These are phyloP conservation scores for Lachancea meyersii DNA, from an alignment of 805 yeast genomes.

Conservation along the genomic window DNA sequence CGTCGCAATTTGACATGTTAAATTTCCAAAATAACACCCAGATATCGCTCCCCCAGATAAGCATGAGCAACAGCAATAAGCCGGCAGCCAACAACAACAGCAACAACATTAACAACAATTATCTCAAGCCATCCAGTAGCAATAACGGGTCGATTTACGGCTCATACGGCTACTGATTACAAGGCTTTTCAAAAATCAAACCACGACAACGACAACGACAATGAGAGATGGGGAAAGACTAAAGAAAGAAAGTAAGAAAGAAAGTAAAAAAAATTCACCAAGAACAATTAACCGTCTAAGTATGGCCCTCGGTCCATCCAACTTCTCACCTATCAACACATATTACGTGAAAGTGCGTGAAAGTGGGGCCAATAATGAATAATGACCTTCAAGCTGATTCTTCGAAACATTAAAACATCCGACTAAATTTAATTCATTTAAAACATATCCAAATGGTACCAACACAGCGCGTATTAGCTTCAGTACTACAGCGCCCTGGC, in stretches of 20 bases:
- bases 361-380: slow-evolving; percentile 3
- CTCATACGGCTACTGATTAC: slow-evolving; percentile 4
- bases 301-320: background rate
- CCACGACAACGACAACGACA: background rate
- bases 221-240: background rate
- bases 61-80: slow-evolving; percentile 21
- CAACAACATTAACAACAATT: slow-evolving; percentile 6
- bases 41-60: slow-evolving; percentile 28
- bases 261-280: too few relatives aligned
- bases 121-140: slow-evolving; percentile 13
- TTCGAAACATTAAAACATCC: background rate
- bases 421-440: background rate
- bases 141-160: slow-evolving; percentile 11
- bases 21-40: slow-evolving; percentile 26
- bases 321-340: too few relatives aligned
- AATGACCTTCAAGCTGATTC: background rate
- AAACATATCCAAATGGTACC: background rate
- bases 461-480: too few relatives aligned
- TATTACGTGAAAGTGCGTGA: too few relatives aligned
- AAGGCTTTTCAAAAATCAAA: background rate
- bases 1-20: slow-evolving; percentile 28
- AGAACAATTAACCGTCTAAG: background rate
- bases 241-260: background rate
- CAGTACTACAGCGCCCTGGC: background rate
- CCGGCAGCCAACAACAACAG: slow-evolving; percentile 6